Evolutionary conservation across 2,329 filamentous ascomycete genomes (phyloP).

Genomic region (Cercospora sp.): DNA sequence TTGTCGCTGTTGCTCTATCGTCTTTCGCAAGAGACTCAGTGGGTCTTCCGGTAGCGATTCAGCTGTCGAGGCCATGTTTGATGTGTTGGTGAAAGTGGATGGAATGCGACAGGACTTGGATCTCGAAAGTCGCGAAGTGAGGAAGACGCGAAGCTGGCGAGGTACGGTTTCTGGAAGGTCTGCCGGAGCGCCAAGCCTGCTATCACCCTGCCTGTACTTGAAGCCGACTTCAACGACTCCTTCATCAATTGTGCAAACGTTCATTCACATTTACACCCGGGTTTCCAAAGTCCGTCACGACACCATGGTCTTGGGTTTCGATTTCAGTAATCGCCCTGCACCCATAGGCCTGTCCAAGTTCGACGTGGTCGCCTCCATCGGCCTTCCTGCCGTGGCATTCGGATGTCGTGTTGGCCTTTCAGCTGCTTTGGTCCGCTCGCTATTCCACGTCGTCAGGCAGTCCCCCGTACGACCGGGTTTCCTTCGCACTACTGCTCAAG

Average conservation of each 20-base stretch:
- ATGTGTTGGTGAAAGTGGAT: background rate
- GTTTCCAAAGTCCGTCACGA: no score
- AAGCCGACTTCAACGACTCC: background rate
- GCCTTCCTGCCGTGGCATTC: background rate
- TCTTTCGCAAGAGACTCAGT: constrained; percentile 78
- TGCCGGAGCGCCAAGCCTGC: background rate
- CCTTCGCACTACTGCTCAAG: no score
- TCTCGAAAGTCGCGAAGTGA: constrained; percentile 1
- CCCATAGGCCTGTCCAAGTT: background rate
- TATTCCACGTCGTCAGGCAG: background rate
- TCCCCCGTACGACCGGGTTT: no score
- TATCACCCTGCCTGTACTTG: background rate
- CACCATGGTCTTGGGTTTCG: no score
- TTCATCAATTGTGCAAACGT: background rate
- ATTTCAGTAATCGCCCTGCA: no score
- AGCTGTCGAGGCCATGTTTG: constrained; percentile 31
- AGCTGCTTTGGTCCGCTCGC: background rate
- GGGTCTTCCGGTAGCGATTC: constrained; percentile 57
- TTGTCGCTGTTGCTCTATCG: constrained; percentile 69
- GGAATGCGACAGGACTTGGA: background rate
- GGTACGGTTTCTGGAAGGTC: background rate
- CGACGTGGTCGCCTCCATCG: background rate
- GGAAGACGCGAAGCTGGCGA: constrained; percentile 5
- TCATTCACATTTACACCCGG: no score
- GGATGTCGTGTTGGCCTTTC: background rate